Base-by-base conservation (phyloP, 2,329 filamentous ascomycete species). In the Aspergillus terreus region DNA sequence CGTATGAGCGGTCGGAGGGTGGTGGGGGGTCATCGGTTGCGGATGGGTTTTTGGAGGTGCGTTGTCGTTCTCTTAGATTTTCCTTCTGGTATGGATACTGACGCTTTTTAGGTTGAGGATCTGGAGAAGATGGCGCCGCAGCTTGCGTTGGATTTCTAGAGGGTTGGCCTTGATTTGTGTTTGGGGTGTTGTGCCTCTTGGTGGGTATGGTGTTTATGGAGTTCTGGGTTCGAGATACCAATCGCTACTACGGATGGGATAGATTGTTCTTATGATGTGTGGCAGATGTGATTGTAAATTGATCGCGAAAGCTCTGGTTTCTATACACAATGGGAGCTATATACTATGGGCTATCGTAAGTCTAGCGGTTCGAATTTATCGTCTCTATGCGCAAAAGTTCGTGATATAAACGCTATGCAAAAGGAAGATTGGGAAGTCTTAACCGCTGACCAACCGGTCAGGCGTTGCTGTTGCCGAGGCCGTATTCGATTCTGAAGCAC, bases 51-150 rank as follows among this genome's bases (percentile, higher is more conserved):
- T 68, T 92, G 33, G 89, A 94, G 82, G 86, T 90, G 4, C 11
- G 40, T 42, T 42, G n/a, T 23, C 2, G 7, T 11, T 2, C 2
- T 19, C 6, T 58, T 71, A 81, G 23, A 70, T 54, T 25, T 10
- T 32, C 12, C 46, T 23, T 11, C 17, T 55, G 19, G 19, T 19
- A 19, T 1, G 19, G 19, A 19, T 41, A 50, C 32, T 47, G 46
- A 41, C 30, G 50, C 14, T 44, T 21, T 47, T 32, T 63, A 92
- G 82, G 86, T 95, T 43, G 90, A 95, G 66, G 92, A 96, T 75
- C 67, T 97, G 54, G 92, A 96, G 74, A 94, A 90, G 71, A 78
- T 95, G 61, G 87, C 88, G 12, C 88, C 89, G 50, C 90, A 95
- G 71, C 74, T 96, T 64, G 72, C 95, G 61, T 78, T 96, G 68